These are phyloP conservation scores for Fusarium kyushuense DNA, from an alignment of 2,329 filamentous ascomycete genomes.

Conservation along the genomic window DNA sequence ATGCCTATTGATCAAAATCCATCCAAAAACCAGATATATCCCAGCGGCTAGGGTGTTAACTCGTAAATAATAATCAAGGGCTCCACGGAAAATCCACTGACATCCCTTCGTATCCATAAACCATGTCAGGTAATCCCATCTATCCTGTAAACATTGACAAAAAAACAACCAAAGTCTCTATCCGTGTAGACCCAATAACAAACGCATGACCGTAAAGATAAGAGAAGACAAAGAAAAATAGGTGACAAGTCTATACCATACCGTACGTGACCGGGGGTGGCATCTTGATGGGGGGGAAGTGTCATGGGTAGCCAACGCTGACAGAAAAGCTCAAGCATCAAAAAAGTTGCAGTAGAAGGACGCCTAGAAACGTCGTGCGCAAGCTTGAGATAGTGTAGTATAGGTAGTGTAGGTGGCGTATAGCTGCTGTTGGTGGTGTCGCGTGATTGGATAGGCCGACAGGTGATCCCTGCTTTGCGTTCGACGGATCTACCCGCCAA, in stretches of 20 bases:
- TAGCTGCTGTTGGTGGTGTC: slow-evolving; percentile 4
- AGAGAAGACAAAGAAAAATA: slow-evolving; percentile 16
- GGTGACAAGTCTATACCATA: slow-evolving; percentile 35
- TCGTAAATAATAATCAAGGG: slow-evolving; percentile 19
- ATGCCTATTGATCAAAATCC: slow-evolving; percentile 49
- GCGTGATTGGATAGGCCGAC: slow-evolving; percentile 23
- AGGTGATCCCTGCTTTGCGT: slow-evolving; percentile 39
- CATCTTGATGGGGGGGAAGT: slow-evolving; percentile 11
- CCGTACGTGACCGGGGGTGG: slow-evolving; percentile 13
- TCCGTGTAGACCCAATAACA: slow-evolving; percentile 32
- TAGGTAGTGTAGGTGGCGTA: slow-evolving; percentile 23
- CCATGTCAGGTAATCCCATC: slow-evolving; percentile 25
- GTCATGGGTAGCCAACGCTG: slow-evolving; percentile 17
- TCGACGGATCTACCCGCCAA: slow-evolving; percentile 48
- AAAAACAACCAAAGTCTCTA: slow-evolving; percentile 37
- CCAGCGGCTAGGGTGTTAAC: slow-evolving; percentile 24
- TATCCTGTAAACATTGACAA: slow-evolving; percentile 39
- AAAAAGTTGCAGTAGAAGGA: slow-evolving; percentile 18
- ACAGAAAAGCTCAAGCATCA: slow-evolving; percentile 26
- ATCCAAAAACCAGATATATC: slow-evolving; percentile 30
- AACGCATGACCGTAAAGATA: slow-evolving; percentile 16
- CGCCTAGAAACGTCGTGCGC: slow-evolving; percentile 36
- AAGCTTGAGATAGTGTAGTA: slow-evolving; percentile 15
- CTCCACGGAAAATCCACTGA: slow-evolving; percentile 20
- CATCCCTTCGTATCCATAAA: slow-evolving; percentile 37